Evolutionary conservation across 208 protist species (phyloP), one percentile per base, ranked within the genome.

Genomic region (Tritrichomonas foetus): DNA sequence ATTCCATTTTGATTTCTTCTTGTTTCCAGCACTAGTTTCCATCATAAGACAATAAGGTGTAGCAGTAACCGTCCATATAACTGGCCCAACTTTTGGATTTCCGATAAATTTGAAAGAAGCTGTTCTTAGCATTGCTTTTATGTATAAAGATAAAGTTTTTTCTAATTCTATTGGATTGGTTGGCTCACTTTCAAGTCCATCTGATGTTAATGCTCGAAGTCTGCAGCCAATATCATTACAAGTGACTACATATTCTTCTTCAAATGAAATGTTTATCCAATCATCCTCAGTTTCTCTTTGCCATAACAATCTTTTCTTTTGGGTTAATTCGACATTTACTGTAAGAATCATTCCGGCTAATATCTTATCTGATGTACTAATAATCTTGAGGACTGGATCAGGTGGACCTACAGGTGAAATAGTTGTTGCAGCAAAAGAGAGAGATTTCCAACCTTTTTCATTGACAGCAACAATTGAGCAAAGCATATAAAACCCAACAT

Each of bases 1-100:
- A 20, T 89, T 89, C 78, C 78, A 89, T 47, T 89, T 89, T 9
- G 47, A 44, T 30, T 53, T 89, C 47, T 89, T 89, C 47, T 53
- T 53, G 20, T 39, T 47, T 30, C 78, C 47, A 41, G n/a, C 39
- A 44, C 41, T 89, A 20, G 78, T 33, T 20, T 53, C 30, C 78
- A 89, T 61, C 1, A 8, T 39, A 5, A 89, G 16, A 39, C 78
- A 41, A 39, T 30, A 36, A 27, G 0, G 13, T 39, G 41, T 27
- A 53, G 8, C 25, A 33, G 41, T 57, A 20, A 44, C 20, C 33
- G 0, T 89, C 78, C 78, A 89, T 3, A 89, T 20, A 0, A 36
- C 33, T 14, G 53, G n/a, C 11, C 78, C 78, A 0, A 82, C 39
- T 14, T 30, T 50, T 20, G 78, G 33, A 33, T 44, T 22, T 16